These are phyloP conservation scores for Jatropha podagrica DNA, from an alignment of 441 rosid genomes.

Conservation along the genomic window DNA sequence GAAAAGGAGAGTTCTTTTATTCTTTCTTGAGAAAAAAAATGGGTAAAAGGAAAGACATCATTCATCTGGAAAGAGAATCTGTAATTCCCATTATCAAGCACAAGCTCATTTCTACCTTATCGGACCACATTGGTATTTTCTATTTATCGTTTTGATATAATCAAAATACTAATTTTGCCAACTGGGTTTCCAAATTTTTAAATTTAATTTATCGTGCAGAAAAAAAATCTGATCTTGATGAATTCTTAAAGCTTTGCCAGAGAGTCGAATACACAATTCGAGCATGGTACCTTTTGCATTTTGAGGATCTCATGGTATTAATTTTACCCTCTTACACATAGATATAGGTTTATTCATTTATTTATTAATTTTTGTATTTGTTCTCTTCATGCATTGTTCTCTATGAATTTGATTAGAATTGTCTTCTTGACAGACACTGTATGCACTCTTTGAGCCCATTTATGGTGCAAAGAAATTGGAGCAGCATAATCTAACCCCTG, in stretches of 20 bases:
- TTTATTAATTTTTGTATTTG: background rate
- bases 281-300: constrained; percentile 80
- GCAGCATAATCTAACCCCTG: constrained; percentile 59
- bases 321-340: background rate
- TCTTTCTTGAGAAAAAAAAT: background rate
- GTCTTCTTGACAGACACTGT: constrained; percentile 49
- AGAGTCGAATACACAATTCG: constrained; percentile 80
- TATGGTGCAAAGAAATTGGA: constrained; percentile 62
- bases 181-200: background rate
- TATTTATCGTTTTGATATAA: background rate
- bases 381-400: background rate
- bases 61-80: constrained; percentile 67
- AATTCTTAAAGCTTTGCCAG: constrained; percentile 76
- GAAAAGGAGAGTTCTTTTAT: background rate
- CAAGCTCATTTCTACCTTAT: constrained; percentile 54
- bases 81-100: constrained; percentile 81
- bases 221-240: constrained; percentile 46
- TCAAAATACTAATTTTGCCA: background rate
- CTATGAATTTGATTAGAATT: background rate
- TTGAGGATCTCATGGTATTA: constrained; percentile 75
- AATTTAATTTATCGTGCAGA: constrained; percentile 30
- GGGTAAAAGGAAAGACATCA: constrained; percentile 53
- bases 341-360: background rate
- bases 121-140: constrained; percentile 50
- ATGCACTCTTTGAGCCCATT: constrained; percentile 76